Evolutionary conservation across 2,329 filamentous ascomycete species (phyloP).

Genomic region (Pseudocercospora musae): DNA sequence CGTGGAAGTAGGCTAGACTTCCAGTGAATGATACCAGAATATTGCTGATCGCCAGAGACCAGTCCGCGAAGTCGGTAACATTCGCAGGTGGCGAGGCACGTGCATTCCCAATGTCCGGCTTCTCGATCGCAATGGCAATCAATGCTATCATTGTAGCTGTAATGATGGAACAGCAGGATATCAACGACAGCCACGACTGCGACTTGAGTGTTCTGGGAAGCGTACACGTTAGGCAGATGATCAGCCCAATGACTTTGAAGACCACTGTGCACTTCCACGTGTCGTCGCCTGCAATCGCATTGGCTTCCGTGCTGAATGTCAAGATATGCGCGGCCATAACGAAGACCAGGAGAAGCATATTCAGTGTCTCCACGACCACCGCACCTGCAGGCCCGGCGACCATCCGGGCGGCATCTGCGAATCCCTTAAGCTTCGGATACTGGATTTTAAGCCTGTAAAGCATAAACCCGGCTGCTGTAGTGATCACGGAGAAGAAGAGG

Average conservation of each 20-base stretch:
- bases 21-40: constrained; percentile 66
- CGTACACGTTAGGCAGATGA: constrained; percentile 58
- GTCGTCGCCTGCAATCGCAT: constrained; percentile 59
- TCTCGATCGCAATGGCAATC: constrained; percentile 43
- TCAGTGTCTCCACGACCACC: constrained; percentile 54
- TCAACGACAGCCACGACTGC: constrained; percentile 60
- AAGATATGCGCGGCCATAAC: constrained; percentile 68
- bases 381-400: constrained; percentile 59
- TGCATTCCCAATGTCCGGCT: constrained; percentile 39
- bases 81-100: constrained; percentile 41
- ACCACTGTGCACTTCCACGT: constrained; percentile 57
- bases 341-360: constrained; percentile 11
- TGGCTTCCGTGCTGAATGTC: constrained; percentile 67
- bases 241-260: constrained; percentile 59
- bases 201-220: constrained; percentile 62
- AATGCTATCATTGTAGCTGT: constrained; percentile 57
- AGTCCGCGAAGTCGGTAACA: constrained; percentile 36
- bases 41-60: constrained; percentile 54
- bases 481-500: constrained; percentile 51
- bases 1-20: constrained; percentile 53
- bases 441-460: constrained; percentile 57
- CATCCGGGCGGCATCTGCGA: constrained; percentile 65
- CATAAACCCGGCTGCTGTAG: constrained; percentile 60
- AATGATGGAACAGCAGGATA: constrained; percentile 63
- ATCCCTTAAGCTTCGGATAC: constrained; percentile 60